Conservation (phyloP, 768 basidiomycete species). For the Podaxis rugospora region DNA sequence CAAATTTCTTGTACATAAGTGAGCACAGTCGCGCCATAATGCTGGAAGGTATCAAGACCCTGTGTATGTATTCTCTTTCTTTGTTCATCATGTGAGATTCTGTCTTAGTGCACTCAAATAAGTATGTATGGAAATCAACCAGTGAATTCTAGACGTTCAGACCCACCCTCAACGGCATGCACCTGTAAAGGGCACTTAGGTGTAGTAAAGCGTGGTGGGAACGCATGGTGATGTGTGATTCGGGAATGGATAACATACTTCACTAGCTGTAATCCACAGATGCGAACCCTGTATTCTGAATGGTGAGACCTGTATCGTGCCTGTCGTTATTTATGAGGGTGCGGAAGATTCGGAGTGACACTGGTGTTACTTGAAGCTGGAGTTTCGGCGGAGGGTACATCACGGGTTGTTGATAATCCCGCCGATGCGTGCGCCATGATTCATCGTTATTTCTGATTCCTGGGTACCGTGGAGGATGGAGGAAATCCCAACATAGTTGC, state of each 20-base stretch:
- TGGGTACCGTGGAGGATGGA: too few relatives aligned
- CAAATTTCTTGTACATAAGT: background rate
- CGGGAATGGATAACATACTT: background rate
- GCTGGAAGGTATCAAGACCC: background rate
- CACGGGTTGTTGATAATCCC: slow-evolving; percentile 2
- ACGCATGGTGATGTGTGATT: background rate
- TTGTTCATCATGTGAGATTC: background rate
- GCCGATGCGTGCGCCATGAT: background rate
- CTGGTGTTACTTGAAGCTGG: background rate
- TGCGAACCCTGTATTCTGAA: background rate
- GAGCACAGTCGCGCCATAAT: background rate
- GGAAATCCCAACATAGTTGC: background rate
- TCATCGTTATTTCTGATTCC: background rate
- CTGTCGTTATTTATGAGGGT: background rate
- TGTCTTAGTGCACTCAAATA: slow-evolving; percentile 3
- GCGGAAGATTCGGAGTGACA: background rate
- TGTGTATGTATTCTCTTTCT: background rate
- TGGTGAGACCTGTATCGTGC: background rate
- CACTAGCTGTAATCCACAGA: background rate
- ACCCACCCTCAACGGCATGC: background rate
- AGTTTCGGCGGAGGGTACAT: background rate
- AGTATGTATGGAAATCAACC: background rate
- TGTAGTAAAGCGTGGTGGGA: background rate
- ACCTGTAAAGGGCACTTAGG: background rate
- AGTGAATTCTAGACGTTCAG: too few relatives aligned